Evolutionary conservation across 768 basidiomycete genomes (phyloP).

Genomic region (Mycena rebaudengoi): DNA sequence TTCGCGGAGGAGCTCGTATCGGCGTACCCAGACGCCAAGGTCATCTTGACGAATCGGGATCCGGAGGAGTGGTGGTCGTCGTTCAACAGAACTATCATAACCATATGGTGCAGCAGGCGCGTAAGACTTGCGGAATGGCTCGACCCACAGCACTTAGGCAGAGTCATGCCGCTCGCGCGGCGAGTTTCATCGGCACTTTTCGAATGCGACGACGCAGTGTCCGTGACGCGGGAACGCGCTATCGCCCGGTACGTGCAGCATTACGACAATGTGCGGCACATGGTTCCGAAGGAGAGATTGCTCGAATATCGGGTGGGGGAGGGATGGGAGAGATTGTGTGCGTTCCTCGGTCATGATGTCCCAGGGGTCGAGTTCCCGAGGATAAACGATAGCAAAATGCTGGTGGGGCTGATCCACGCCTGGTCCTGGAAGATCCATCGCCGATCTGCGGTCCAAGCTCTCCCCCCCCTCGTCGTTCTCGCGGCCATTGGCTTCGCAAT

Average conservation of each 20-base stretch:
- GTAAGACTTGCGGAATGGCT: not conserved
- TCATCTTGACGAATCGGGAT: not conserved
- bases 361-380: not conserved
- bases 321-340: not conserved
- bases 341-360: not conserved
- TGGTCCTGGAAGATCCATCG: no score
- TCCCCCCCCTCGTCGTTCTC: no score
- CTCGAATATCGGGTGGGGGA: not conserved
- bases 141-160: not conserved
- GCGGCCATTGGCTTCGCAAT: no score
- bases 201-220: no score
- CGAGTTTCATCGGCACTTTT: no score
- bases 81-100: not conserved
- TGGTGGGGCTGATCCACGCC: no score
- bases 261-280: not conserved
- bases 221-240: not conserved
- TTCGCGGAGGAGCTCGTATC: not conserved
- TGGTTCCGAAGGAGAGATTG: not conserved
- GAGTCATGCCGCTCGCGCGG: not conserved
- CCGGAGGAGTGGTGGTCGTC: not conserved
- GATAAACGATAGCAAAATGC: not conserved
- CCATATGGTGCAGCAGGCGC: not conserved
- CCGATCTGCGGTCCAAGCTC: no score
- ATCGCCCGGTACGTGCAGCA: not conserved
- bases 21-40: not conserved